Conservation (phyloP, 2,329 filamentous ascomycete species). For the Neobulgaria alba region DNA sequence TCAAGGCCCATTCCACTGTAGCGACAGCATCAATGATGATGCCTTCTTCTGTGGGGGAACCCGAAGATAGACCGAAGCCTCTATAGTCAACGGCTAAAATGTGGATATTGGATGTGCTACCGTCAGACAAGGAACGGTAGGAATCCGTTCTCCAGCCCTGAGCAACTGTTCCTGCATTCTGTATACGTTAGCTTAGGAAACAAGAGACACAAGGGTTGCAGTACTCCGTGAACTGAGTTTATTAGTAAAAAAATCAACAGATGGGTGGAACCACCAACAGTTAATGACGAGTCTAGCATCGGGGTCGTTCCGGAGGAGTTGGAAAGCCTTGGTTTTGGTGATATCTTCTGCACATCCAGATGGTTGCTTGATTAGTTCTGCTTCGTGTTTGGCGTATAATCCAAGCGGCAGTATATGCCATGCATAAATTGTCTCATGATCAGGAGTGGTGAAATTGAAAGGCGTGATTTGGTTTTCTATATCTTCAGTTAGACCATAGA, state of each 20-base stretch:
- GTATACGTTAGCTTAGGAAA: conserved; percentile 13
- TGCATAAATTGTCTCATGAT: conserved; percentile 71
- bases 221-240: conserved; percentile 52
- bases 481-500: conserved; percentile 1
- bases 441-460: conserved; percentile 66
- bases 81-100: conserved; percentile 87
- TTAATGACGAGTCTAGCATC: conserved; percentile 55
- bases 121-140: conserved; percentile 68
- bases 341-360: conserved; percentile 38
- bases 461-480: conserved; percentile 81
- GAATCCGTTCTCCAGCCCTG: conserved; percentile 67
- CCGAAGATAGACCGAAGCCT: conserved; percentile 74
- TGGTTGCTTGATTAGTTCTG: conserved; percentile 44
- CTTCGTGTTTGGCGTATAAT: conserved; percentile 65
- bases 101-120: conserved; percentile 62
- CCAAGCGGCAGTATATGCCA: conserved; percentile 85
- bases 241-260: conserved; percentile 8
- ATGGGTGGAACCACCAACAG: conserved; percentile 37
- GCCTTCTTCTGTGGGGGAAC: conserved; percentile 71
- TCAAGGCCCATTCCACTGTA: conserved; percentile 63
- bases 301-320: conserved; percentile 53
- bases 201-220: conserved; percentile 15
- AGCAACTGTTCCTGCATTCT: conserved; percentile 82
- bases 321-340: conserved; percentile 48
- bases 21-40: conserved; percentile 72